A percentile compares a stretch with the other conserved stretches of the same genome.
Conservation (phyloP, 73 alveolate genomes). For the Durusdinium trenchii region DNA sequence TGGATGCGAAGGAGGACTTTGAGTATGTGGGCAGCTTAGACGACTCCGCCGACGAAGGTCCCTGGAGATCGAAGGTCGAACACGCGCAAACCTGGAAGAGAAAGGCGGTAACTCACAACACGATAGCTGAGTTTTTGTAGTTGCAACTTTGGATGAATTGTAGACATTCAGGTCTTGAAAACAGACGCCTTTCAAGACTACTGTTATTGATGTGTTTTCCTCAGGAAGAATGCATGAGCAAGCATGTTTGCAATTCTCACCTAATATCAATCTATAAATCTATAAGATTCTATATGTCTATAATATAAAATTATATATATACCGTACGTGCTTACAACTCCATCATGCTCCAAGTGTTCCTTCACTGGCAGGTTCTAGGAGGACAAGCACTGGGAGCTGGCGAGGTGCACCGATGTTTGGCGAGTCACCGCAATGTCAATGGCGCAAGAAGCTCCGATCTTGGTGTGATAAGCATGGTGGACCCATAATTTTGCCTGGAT, state of each 20-base stretch:
- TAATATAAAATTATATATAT: too few relatives aligned
- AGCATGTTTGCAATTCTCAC: too few relatives aligned
- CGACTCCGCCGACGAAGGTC: background rate
- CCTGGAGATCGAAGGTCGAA: background rate
- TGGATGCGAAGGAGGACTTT: slow-evolving; percentile 50
- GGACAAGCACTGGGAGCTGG: slow-evolving; percentile 25
- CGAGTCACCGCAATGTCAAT: too few relatives aligned
- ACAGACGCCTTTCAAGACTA: background rate
- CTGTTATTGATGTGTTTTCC: background rate
- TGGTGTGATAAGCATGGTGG: too few relatives aligned
- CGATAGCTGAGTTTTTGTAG: background rate
- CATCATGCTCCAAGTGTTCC: too few relatives aligned
- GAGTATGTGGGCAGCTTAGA: slow-evolving; percentile 16
- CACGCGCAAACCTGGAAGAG: background rate
- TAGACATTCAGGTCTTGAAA: background rate
- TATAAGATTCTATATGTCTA: too few relatives aligned
- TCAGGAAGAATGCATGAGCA: too few relatives aligned
- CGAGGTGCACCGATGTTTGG: too few relatives aligned
- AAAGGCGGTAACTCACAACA: background rate
- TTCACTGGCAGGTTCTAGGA: background rate
- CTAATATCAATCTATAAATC: too few relatives aligned
- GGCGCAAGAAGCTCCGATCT: too few relatives aligned
- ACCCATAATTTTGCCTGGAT: too few relatives aligned
- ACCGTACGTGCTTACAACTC: too few relatives aligned
- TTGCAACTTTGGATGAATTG: background rate